Percentiles rank a stretch among this genome's conserved stretches.
Conservation (phyloP, 805 yeast species). For the Candida yuanshanica region DNA sequence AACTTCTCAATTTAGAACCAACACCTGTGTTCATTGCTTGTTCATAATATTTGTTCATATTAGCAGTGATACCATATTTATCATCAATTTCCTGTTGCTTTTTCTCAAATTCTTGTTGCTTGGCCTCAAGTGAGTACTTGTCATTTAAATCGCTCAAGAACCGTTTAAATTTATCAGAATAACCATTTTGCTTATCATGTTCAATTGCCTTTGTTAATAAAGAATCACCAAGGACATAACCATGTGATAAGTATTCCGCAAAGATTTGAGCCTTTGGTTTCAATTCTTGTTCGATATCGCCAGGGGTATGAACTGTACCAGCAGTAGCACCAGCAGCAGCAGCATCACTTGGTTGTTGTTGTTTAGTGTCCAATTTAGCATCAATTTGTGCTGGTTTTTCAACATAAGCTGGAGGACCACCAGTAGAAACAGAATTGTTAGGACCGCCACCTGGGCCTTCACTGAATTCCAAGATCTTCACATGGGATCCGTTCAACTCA, state of each 20-base stretch:
- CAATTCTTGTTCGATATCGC: constrained; percentile 63
- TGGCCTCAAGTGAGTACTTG: constrained; percentile 51
- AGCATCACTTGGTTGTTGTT: background rate
- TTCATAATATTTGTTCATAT: constrained; percentile 30
- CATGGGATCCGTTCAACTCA: constrained; percentile 55
- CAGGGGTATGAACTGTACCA: constrained; percentile 6
- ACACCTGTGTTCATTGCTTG: constrained; percentile 30
- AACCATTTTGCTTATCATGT: constrained; percentile 61
- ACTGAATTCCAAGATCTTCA: constrained; percentile 35
- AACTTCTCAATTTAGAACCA: constrained; percentile 57
- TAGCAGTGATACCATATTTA: constrained; percentile 29
- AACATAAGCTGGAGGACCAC: constrained; percentile 10
- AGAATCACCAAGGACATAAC: constrained; percentile 61
- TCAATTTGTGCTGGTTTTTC: constrained; percentile 7
- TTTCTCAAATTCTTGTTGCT: constrained; percentile 28
- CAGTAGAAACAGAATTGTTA: constrained; percentile 2
- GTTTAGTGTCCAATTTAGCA: background rate
- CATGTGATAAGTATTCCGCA: constrained; percentile 73
- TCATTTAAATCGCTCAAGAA: constrained; percentile 51
- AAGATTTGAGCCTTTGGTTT: constrained; percentile 72
- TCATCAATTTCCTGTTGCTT: constrained; percentile 26
- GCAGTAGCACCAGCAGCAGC: background rate
- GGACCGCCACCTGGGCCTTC: constrained; percentile 20
- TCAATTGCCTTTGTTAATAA: constrained; percentile 55
- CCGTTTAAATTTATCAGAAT: constrained; percentile 46